Base-by-base conservation (phyloP, 768 basidiomycete species). In the Pleurotus eryngii region DNA sequence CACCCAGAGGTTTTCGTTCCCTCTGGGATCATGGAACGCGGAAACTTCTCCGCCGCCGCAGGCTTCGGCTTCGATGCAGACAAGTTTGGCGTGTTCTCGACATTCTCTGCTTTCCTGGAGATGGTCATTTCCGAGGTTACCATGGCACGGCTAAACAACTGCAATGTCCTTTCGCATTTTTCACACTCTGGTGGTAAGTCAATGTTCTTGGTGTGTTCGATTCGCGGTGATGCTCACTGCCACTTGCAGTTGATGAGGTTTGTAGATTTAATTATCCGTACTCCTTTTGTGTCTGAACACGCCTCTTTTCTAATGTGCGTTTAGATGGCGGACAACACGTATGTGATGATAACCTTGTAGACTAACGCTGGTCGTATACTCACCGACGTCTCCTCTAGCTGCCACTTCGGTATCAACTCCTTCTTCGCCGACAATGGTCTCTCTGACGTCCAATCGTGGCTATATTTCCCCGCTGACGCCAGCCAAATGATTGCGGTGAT, bases 31-130 rank as follows among this genome's bases (percentile, higher is more conserved):
- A 90, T 90, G 90, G 90, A 91, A 70, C 81, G 90, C 30, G 84
- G 89, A 55, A 92, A 92, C 71, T 88, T 90, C 65, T 85, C 86
- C 17, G 90, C 90, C 1, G 90, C 90, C 5, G 89, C 90, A 20
- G 92, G 92, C 11, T 95, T 94, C 67, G 92, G 92, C 42, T 93
- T 92, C 66, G 87, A 85, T 38, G 70, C 80, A 20, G 81, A 92
- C 65, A 92, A 92, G 71, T 89, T 87, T 59, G 92, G 92, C 59
- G 89, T 92, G 56, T 92, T 92, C 76, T 91, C 90, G 22, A 94
- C 92, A 3, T 95, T 95, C 75, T 90, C 89, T 49, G 92, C 92
- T 3, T 95, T 95, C 80, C 78, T 92, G 57, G 92, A 95, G 80
- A 94, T 94, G 92, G 77, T 90, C 49, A 71, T 95, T 55, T 92